Conservation (phyloP, 805 yeast genomes). For the Wickerhamiella australiensis region DNA sequence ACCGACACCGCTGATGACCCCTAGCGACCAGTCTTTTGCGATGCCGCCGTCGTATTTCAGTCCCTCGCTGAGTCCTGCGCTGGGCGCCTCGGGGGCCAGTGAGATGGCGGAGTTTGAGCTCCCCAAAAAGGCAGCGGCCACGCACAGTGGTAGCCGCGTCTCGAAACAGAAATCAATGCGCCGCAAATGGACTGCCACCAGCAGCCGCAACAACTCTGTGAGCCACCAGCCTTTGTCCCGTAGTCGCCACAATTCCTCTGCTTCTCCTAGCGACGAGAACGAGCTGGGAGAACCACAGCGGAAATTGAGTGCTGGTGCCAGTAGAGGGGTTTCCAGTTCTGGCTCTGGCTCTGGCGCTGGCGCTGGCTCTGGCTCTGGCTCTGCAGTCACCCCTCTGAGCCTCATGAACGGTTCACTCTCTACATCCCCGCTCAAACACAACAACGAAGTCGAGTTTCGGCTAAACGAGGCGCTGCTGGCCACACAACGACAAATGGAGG, state of each 20-base stretch:
- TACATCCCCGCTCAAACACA: background rate
- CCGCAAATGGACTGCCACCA: constrained; percentile 2
- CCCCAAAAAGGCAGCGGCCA: background rate
- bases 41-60: constrained; percentile 14
- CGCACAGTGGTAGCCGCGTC: background rate
- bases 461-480: constrained; percentile 8
- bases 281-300: too few species aligned
- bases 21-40: constrained; percentile 6
- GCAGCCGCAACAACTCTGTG: background rate
- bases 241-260: constrained; percentile 1
- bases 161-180: constrained; percentile 9
- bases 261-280: constrained; percentile 9
- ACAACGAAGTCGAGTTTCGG: constrained; percentile 5
- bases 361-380: background rate
- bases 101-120: constrained; percentile 8
- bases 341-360: background rate
- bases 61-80: constrained; percentile 8
- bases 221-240: background rate
- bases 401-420: constrained; percentile 9
- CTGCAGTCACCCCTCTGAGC: constrained; percentile 10
- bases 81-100: background rate
- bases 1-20: constrained; percentile 12
- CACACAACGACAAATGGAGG: background rate
- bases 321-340: background rate
- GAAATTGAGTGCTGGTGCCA: too few species aligned